These are phyloP conservation scores for Kwoniella newhampshirensis DNA, from an alignment of 768 basidiomycete species.

Conservation along the genomic window DNA sequence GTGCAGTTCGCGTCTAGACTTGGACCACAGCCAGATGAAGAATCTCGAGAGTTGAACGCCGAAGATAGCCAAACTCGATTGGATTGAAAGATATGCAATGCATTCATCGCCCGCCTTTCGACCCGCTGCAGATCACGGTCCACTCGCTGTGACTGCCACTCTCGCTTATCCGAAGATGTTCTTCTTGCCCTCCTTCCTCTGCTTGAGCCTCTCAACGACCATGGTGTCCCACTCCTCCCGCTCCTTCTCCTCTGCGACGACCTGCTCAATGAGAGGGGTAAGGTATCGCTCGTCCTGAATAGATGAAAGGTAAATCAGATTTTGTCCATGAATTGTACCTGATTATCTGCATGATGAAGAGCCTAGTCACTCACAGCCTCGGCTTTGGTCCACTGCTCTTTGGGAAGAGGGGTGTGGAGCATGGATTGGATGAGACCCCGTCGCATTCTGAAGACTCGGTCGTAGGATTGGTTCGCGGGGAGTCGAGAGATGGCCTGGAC, in stretches of 20 bases:
- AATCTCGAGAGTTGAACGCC: conserved; percentile 9
- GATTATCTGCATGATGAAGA: too few relatives aligned
- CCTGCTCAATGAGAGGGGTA: conserved; percentile 69
- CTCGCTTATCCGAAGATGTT: conserved; percentile 14
- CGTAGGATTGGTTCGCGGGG: conserved; percentile 74
- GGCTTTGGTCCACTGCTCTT: conserved; percentile 73
- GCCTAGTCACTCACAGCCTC: conserved; percentile 74
- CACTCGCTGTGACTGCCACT: too few relatives aligned
- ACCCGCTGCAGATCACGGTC: conserved; percentile 1
- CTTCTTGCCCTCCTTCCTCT: conserved; percentile 54
- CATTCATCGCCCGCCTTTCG: conserved; percentile 13
- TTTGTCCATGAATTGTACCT: too few relatives aligned
- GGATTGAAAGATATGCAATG: conserved; percentile 11
- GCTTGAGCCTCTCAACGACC: conserved; percentile 59
- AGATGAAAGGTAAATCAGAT: neutral
- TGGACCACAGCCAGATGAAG: neutral
- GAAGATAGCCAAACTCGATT: conserved; percentile 8
- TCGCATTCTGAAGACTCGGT: conserved; percentile 86
- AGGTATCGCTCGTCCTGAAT: conserved; percentile 89
- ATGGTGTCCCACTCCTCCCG: conserved; percentile 77
- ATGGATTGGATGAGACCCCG: conserved; percentile 67
- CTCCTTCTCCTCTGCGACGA: conserved; percentile 74
- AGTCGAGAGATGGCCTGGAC: conserved; percentile 78
- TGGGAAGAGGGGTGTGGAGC: conserved; percentile 74
- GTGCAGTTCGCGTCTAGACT: neutral